Percentiles rank a stretch among this genome's conserved stretches.
These are phyloP conservation scores for Coniochaeta sp. DNA, from an alignment of 2,329 filamentous ascomycete genomes.

Conservation along the genomic window DNA sequence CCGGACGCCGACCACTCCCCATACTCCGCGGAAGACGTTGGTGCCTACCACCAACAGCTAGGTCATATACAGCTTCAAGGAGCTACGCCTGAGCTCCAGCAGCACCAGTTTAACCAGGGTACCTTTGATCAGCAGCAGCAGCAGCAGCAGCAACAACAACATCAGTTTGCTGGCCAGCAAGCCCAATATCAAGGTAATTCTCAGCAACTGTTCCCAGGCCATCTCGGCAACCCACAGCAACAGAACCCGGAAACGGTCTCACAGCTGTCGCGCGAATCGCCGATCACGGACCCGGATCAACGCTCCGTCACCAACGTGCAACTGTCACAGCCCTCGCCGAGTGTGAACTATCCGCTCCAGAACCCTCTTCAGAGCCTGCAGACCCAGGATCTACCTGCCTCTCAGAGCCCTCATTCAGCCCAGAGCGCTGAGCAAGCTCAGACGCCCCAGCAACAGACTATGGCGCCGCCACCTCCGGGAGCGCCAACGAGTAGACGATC, in stretches of 20 bases:
- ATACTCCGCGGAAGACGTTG: conserved; percentile 35
- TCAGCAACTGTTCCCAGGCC: conserved; percentile 25
- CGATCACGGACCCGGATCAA: conserved; percentile 40
- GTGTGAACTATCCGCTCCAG: conserved; percentile 30
- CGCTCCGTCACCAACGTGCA: conserved; percentile 29
- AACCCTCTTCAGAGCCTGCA: not conserved
- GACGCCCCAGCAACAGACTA: conserved; percentile 26
- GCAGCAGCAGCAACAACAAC: conserved; percentile 21
- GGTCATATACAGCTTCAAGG: conserved; percentile 23
- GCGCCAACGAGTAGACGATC: conserved; percentile 36
- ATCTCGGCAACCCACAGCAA: conserved; percentile 28
- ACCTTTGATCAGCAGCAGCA: conserved; percentile 31
- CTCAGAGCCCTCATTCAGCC: conserved; percentile 14
- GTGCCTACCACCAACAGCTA: conserved; percentile 32
- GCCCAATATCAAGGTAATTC: conserved; percentile 24
- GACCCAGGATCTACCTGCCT: conserved; percentile 25
- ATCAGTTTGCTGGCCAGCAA: conserved; percentile 17
- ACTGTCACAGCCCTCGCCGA: conserved; percentile 34
- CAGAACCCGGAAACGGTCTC: conserved; percentile 53
- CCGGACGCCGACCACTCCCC: conserved; percentile 35
- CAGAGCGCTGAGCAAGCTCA: not conserved
- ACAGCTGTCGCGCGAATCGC: conserved; percentile 56
- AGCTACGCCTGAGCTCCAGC: conserved; percentile 28
- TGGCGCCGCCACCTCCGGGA: conserved; percentile 37
- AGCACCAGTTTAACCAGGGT: conserved; percentile 29